Evolutionary conservation across 345 rosid species (phyloP).

Genomic region (Boechera divaricarpa): DNA sequence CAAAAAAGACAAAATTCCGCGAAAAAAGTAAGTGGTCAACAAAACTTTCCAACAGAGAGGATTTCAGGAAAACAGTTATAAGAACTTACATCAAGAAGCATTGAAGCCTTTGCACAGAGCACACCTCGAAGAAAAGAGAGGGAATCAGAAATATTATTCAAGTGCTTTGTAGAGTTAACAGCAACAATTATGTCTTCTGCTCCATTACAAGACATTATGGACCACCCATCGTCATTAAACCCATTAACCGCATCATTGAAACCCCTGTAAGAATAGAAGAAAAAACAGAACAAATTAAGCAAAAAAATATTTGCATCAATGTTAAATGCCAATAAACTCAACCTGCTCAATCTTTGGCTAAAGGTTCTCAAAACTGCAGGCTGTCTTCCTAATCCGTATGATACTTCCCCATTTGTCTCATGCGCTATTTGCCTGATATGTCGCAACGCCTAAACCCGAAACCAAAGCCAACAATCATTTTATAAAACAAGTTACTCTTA

Average conservation of each 20-base stretch:
- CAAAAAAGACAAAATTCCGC: constrained; percentile 22
- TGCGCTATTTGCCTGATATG: constrained; percentile 86
- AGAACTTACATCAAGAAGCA: constrained; percentile 81
- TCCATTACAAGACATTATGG: constrained; percentile 75
- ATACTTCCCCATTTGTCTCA: constrained; percentile 92
- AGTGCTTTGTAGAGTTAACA: constrained; percentile 71
- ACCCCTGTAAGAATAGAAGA: constrained; percentile 52
- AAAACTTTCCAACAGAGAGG: not conserved
- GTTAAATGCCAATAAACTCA: not conserved
- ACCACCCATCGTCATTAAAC: constrained; percentile 94
- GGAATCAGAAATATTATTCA: constrained; percentile 54
- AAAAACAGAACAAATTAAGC: not conserved
- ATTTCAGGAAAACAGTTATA: not conserved
- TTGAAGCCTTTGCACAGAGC: constrained; percentile 95
- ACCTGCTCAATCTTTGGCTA: constrained; percentile 97
- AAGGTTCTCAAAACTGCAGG: constrained; percentile 92
- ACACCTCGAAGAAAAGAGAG: constrained; percentile 79
- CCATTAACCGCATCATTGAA: constrained; percentile 94
- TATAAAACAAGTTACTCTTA: not conserved
- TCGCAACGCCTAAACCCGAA: constrained; percentile 54
- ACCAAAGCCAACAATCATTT: not conserved
- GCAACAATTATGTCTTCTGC: constrained; percentile 87
- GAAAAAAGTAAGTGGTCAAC: too few relatives aligned
- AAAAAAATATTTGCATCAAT: not conserved
- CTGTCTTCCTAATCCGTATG: constrained; percentile 87